These are phyloP conservation scores for Echinochloa phyllopogon DNA, from an alignment of 176 grass and related monocot species.

Conservation along the genomic window DNA sequence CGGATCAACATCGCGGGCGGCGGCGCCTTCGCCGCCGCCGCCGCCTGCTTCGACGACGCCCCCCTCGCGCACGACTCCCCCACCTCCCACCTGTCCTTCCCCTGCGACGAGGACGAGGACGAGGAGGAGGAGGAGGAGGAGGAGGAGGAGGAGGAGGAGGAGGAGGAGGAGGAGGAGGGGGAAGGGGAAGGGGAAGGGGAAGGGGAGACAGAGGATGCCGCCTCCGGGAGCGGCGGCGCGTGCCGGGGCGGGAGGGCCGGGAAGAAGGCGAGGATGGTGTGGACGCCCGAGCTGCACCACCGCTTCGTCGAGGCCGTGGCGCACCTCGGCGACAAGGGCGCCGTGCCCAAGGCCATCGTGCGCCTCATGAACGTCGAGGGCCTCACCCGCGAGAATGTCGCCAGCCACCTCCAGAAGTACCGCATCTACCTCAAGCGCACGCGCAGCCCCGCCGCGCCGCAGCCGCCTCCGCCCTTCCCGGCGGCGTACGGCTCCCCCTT, in stretches of 20 bases:
- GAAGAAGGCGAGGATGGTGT: constrained; percentile 76
- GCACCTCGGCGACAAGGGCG: constrained; percentile 78
- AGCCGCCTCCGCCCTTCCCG: not conserved
- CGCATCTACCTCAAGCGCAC: constrained; percentile 86
- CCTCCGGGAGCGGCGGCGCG: not conserved
- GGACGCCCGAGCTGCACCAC: constrained; percentile 91
- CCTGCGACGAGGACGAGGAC: constrained; percentile 26
- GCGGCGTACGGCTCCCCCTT: constrained; percentile 1
- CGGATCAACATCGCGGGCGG: constrained; percentile 46
- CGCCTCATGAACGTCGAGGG: constrained; percentile 95
- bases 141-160: constrained; percentile 27
- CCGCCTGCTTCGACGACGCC: constrained; percentile 23
- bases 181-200: constrained; percentile 34
- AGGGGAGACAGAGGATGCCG: constrained; percentile 5
- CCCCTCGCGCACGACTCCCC: constrained; percentile 36
- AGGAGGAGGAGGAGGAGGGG: not conserved
- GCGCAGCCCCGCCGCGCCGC: not conserved
- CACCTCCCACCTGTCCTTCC: constrained; percentile 41
- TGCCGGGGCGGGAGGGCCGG: constrained; percentile 33
- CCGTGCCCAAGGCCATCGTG: constrained; percentile 96
- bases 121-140: constrained; percentile 29
- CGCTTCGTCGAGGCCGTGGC: constrained; percentile 89
- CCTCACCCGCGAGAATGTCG: constrained; percentile 93
- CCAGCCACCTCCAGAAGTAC: constrained; percentile 99
- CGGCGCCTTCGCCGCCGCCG: constrained; percentile 37